Conservation (phyloP, 768 basidiomycete genomes). For the Serendipita vermifera region DNA sequence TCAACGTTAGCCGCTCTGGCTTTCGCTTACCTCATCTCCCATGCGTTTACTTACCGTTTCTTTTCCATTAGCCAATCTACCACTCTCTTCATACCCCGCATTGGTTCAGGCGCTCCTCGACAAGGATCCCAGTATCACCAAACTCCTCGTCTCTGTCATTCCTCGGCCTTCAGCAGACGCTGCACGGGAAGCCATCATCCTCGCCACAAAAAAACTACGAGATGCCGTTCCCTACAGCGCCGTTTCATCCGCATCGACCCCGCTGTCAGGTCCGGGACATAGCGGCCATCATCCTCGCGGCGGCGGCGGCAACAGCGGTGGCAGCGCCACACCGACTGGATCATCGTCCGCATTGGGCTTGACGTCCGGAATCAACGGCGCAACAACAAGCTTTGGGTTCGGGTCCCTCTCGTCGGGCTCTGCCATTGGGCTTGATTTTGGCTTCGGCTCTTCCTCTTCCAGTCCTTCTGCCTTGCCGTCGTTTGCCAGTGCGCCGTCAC, state of each 20-base stretch:
- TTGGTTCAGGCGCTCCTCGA: conserved; percentile 55
- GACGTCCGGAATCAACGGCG: conserved; percentile 16
- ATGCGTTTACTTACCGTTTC: conserved; percentile 14
- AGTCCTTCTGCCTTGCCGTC: not conserved
- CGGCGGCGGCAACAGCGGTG: not conserved
- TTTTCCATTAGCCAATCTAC: conserved; percentile 59
- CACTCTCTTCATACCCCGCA: conserved; percentile 61
- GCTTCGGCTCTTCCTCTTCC: conserved; percentile 16
- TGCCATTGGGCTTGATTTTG: conserved; percentile 13
- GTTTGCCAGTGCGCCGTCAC: not conserved
- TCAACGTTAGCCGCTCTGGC: conserved; percentile 2
- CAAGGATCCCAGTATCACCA: conserved; percentile 57
- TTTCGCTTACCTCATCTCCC: conserved; percentile 12
- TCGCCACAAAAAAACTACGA: conserved; percentile 56
- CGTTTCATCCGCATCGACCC: conserved; percentile 21
- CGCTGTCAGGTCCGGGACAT: conserved; percentile 17
- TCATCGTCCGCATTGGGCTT: conserved; percentile 18
- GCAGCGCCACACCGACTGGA: not conserved
- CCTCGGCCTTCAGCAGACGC: conserved; percentile 73
- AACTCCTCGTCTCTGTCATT: conserved; percentile 58
- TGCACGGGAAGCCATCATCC: conserved; percentile 52
- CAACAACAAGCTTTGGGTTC: conserved; percentile 15
- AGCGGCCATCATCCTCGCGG: not conserved
- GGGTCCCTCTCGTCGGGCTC: conserved; percentile 19
- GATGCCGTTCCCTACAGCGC: conserved; percentile 79